Evolutionary conservation across 129 eudicot species (phyloP).

Genomic region (Flaveria sonorensis): DNA sequence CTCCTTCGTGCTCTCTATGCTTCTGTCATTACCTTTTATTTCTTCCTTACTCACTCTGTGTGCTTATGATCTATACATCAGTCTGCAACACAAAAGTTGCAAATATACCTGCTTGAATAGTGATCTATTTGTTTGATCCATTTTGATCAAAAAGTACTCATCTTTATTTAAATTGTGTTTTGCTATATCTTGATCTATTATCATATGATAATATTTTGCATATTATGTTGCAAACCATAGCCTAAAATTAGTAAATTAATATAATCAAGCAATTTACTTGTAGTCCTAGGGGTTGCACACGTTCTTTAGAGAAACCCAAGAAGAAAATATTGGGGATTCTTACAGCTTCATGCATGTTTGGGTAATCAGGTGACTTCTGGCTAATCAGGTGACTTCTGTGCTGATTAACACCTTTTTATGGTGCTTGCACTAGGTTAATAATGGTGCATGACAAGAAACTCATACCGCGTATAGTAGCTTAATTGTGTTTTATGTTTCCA

Average conservation of each 20-base stretch:
- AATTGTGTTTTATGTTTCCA: not conserved
- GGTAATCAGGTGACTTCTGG: not conserved
- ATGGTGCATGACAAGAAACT: not conserved
- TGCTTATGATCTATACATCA: not conserved
- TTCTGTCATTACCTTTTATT: conserved; percentile 64
- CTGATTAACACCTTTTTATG: not conserved
- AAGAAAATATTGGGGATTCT: not conserved
- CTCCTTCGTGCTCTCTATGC: conserved; percentile 71
- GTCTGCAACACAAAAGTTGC: not conserved
- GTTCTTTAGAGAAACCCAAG: too few species aligned
- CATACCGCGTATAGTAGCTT: not conserved
- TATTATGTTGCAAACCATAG: not conserved
- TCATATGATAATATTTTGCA: too few species aligned
- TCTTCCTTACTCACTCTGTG: not conserved
- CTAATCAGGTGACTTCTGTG: not conserved
- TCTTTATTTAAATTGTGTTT: not conserved
- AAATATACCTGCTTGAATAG: not conserved
- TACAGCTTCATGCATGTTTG: not conserved
- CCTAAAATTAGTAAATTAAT: not conserved
- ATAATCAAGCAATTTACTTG: not conserved
- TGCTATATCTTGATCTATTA: not conserved
- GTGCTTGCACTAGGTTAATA: not conserved
- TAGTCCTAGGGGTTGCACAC: not conserved
- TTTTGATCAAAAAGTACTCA: not conserved
- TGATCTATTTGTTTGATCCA: not conserved